Base-by-base conservation (phyloP, 2,329 filamentous ascomycete species). In the Pseudopithomyces chartarum region DNA sequence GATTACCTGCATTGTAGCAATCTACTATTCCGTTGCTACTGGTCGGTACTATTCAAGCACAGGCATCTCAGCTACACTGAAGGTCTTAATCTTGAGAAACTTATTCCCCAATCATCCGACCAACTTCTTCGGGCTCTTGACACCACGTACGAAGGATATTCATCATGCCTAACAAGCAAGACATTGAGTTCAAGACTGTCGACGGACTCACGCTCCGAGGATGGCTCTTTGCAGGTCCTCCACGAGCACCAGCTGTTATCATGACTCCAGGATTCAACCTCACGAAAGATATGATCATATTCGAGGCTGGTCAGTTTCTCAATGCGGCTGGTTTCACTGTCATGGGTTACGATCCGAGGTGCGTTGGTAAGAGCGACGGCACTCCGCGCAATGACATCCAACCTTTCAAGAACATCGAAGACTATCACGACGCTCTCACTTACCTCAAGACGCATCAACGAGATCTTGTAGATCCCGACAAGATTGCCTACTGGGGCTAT, bases 401-500 rank as follows among this genome's bases (percentile, higher is more conserved):
- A 44, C 78, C 77, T 1, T 20, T 54, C n/a, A 63, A 70, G 44
- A 61, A 75, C 40, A 62, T 72, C 6, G 63, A 67, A 29, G 76
- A 79, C 58, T 66, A 64, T 34, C 63, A 64, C 6, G 78, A 79
- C 51, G 75, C 75, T 2, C 58, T 79, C 38, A 77, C 70, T 6
- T 79, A 69, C 55, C 62, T 77, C 15, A 50, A 6, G 36, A 40
- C 3, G 62, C 66, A n/a, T 48, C 22, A 19, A 20, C 40, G 40
- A 20, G 3, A 62, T 56, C 63, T 75, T 40, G 58, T 70, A 2
- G 55, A 61, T 13, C 58, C 61, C 3, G 48, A 54, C 10, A 58
- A 56, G n/a, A 70, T 78, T 33, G 66, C 45, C 3, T 63, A 78
- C 63, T 80, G 76, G 76, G 76, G 78, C 6, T 64, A 70, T 44